Base-by-base conservation (phyloP, 129 eudicot species). In the Tagetes erecta region DNA sequence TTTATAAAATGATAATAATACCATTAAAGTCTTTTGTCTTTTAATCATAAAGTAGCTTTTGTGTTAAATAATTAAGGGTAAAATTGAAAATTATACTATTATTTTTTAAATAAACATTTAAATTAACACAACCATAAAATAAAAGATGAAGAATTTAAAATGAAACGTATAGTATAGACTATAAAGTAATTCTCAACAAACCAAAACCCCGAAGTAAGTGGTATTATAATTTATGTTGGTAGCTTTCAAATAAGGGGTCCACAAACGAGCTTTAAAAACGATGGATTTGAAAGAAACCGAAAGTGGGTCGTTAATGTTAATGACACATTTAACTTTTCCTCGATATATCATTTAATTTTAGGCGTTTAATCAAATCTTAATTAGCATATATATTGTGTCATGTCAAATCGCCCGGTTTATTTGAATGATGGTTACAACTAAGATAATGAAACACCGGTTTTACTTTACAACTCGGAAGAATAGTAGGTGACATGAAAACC, bases 361-460 rank as follows among this genome's bases (percentile, higher is more conserved):
- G 31, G 33, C 1, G 59, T 53, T 14, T 14, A 53, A n/a, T 53
- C 6, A 14, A 53, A 53, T 20, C 2, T 37, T 63, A 63, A 0
- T 30, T 6, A 20, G 27, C 27, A 6, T 44, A 63, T 63, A 8
- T 63, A 63, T 63, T 30, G 12, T 40, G 70, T 40, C 51, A 38
- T n/a, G 46, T 63, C 68, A 39, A 12, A 6, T 7, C 35, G 2
- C 11, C 20, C 44, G 11, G 35, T n/a, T 64, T 39, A 64, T 41
- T 64, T 64, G 51, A 65, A 14, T 40, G 51, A 65, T 65, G 51
- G 35, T 40, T 40, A 39, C 51, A 65, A 3, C 69, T 38, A 39
- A 8, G 3, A 4, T 10, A 12, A 37, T 37, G 0, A 40, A 13
- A 39, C 5, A 39, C 5, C 0, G 35, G 2, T 64, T 27, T 39